Conservation (phyloP, 2,329 filamentous ascomycete species). For the Ustilaginoidea virens region DNA sequence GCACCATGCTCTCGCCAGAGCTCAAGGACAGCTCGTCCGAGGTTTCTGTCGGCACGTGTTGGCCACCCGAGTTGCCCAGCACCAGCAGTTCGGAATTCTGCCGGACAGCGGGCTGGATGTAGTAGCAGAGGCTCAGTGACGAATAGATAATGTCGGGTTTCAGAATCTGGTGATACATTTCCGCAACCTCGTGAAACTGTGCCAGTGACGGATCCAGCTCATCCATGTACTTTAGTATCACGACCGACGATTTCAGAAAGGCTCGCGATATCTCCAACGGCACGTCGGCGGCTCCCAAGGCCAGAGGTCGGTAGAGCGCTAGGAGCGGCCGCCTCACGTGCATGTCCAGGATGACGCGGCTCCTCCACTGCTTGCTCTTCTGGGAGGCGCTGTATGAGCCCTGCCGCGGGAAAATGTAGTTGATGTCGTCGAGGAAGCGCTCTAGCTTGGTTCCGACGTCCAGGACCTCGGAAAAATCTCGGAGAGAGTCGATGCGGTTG, state of each 20-base stretch:
- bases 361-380: slow-evolving; percentile 35
- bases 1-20: slow-evolving; percentile 18
- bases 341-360: slow-evolving; percentile 35
- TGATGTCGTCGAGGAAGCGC: slow-evolving; percentile 36
- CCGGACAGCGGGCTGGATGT: slow-evolving; percentile 24
- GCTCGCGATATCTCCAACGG: slow-evolving; percentile 35
- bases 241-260: slow-evolving; percentile 39
- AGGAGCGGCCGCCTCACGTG: slow-evolving; percentile 36
- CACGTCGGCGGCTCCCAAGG: slow-evolving; percentile 32
- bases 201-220: slow-evolving; percentile 32
- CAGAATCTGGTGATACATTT: slow-evolving; percentile 37
- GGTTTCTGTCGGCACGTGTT: slow-evolving; percentile 12
- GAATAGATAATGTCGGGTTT: slow-evolving; percentile 40
- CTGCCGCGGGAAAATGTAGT: slow-evolving; percentile 33
- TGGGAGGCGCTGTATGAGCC: slow-evolving; percentile 25
- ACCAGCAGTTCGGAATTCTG: slow-evolving; percentile 14
- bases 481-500: slow-evolving; percentile 33
- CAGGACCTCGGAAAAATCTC: slow-evolving; percentile 37
- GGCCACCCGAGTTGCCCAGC: slow-evolving; percentile 13
- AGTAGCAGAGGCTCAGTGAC: slow-evolving; percentile 39
- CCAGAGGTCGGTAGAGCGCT: slow-evolving; percentile 38
- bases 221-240: slow-evolving; percentile 38
- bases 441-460: slow-evolving; percentile 38
- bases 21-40: slow-evolving; percentile 12
- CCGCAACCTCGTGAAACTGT: slow-evolving; percentile 30